phyloP scores from a whole-genome alignment of 139 green algal species.

The Trebouxia sp. region DNA sequence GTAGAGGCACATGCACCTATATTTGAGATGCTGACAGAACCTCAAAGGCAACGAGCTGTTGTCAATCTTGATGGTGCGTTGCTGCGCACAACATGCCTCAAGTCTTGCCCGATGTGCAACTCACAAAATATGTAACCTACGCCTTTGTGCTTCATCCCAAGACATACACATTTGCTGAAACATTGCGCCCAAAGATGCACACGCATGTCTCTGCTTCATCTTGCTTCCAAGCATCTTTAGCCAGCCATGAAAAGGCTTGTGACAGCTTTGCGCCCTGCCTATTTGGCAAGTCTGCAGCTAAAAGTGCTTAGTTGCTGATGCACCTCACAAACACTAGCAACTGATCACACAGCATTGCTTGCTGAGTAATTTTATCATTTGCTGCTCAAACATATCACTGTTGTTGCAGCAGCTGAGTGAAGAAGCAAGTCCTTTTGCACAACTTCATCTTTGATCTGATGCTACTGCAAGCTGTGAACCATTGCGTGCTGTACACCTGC shows the following conservation, averaged over 20 bases:
- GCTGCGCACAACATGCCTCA: neutral
- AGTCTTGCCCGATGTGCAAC: neutral
- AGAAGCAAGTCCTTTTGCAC: neutral
- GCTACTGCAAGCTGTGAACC: neutral
- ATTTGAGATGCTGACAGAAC: conserved; percentile 67
- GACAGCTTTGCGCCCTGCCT: no score
- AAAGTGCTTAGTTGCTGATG: no score
- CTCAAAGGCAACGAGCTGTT: conserved; percentile 73
- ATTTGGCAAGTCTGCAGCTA: no score
- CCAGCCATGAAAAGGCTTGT: no score
- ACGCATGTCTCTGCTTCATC: neutral
- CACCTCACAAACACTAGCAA: no score
- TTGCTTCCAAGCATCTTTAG: neutral
- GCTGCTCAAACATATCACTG: neutral
- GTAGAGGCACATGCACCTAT: conserved; percentile 25
- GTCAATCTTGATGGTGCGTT: conserved; percentile 86
- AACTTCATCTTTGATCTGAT: neutral
- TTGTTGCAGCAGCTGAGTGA: neutral
- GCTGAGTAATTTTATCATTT: no score
- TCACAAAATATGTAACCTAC: neutral
- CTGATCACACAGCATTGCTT: no score
- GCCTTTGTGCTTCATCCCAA: neutral
- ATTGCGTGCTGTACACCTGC: neutral
- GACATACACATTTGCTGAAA: neutral
- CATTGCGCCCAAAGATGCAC: neutral